Percentiles rank a stretch among this genome's conserved stretches.
Evolutionary conservation across 345 rosid species (phyloP).

Genomic region (Barbarea vulgaris): DNA sequence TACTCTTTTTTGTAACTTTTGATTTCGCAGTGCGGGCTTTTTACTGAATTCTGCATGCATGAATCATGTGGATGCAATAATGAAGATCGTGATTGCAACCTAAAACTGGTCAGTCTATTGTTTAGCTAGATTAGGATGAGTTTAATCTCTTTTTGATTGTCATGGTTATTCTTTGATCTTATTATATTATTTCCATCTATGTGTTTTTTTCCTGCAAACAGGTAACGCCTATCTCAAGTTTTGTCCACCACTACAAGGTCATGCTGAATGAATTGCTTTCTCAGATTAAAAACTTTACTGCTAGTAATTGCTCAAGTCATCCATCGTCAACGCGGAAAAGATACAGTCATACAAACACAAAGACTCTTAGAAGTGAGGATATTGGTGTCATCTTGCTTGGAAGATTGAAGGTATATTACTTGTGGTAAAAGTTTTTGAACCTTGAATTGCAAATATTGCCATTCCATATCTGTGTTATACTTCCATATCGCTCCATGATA

Average conservation of each 20-base stretch:
- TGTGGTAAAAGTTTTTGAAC: neutral
- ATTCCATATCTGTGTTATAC: slow-evolving; percentile 16
- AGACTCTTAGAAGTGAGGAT: slow-evolving; percentile 56
- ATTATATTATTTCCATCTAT: neutral
- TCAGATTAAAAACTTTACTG: slow-evolving; percentile 32
- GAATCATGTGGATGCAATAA: slow-evolving; percentile 57
- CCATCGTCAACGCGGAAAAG: slow-evolving; percentile 38
- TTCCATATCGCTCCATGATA: neutral
- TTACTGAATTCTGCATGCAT: slow-evolving; percentile 65
- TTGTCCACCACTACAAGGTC: slow-evolving; percentile 59
- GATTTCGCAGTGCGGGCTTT: slow-evolving; percentile 63
- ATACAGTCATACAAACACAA: slow-evolving; percentile 46
- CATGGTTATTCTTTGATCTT: neutral
- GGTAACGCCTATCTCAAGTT: slow-evolving; percentile 73
- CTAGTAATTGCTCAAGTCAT: slow-evolving; percentile 25
- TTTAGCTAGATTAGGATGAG: slow-evolving; percentile 7
- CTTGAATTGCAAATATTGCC: neutral
- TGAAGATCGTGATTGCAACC: slow-evolving; percentile 50
- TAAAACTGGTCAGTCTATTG: slow-evolving; percentile 61
- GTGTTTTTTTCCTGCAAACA: slow-evolving; percentile 37
- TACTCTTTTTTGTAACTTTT: neutral
- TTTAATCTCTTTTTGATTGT: neutral
- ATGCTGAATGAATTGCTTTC: slow-evolving; percentile 43
- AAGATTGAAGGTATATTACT: slow-evolving; percentile 63
- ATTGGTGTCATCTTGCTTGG: slow-evolving; percentile 67